Evolutionary conservation across 768 basidiomycete species (phyloP), one percentile per base, ranked within the genome.

Genomic region (Cystofilobasidium ferigula): DNA sequence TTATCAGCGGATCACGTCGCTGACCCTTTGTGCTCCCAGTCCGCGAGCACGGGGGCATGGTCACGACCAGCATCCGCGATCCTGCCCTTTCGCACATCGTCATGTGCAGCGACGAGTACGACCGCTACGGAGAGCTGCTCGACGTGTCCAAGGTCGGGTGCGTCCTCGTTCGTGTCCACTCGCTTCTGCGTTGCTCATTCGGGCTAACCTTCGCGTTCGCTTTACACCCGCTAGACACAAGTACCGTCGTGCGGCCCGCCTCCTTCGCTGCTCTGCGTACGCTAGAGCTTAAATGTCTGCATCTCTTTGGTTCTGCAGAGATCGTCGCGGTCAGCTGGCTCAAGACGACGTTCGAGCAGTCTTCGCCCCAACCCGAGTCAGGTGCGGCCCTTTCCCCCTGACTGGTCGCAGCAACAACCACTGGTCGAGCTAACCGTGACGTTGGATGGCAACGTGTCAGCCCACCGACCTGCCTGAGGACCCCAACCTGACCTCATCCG

Each of bases 31-130:
- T 30, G 34, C n/a, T 48, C 47, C 10, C 57, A 64, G 63, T 95
- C 63, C 75, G 70, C 30, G 78, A 82, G 18, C 84, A 89, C 70
- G 91, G 91, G 48, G 93, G 93, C 0, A 81, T 77, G 57, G 71
- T 92, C 10, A 84, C 74, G 4, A 54, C 81, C 14, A 82, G 81
- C 62, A 78, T 95, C 3, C 77, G 82, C 62, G 84, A 95, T 60
- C 81, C 85, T 28, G 88, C 86, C 73, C 78, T 97, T 45, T 94
- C 92, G 0, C 93, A 98, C 74, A 77, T 94, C 53, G 78, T 95
- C 47, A 73, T 92, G 58, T 54, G 51, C 48, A 9, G n/a, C 28
- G 8, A 12, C 3, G 51, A 54, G 7, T 32, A 30, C 30, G 51
- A 54, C 51, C 51, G 51, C 3, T 54, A 32, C 14, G 18, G 28